Base-by-base conservation (phyloP, 2,329 filamentous ascomycete species). In the Ceratocystis eucalypticola region DNA sequence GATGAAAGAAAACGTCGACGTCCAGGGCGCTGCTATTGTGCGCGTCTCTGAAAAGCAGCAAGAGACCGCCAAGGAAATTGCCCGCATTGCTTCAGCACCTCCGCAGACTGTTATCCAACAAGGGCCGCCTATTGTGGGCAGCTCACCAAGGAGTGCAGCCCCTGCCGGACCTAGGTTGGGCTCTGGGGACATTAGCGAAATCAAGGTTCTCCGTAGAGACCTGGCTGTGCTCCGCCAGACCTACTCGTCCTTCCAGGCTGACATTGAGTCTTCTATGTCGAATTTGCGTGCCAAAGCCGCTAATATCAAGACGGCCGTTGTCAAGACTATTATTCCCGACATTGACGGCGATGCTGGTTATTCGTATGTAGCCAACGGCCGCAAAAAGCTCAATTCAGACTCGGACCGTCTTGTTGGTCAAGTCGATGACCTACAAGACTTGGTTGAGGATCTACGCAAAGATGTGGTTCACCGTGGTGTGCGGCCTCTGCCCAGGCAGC, bases 401-500 rank as follows among this genome's bases (percentile, higher is more conserved):
- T 96, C 91, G 0, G 93, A 97, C 75, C 87, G 86, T 69, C 86
- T 99, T 66, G 92, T 99, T 70, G 88, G 85, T 71, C 88, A 91
- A 73, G 94, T 99, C 10, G 94, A 99, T 73, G 93, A 97, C 73
- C 82, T 99, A n/a, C 94, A 97, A 76, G 94, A 99, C 75, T 80
- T 94, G 65, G 90, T 99, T 22, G 94, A 99, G 75, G 94, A 99
- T 74, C 82, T 99, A 55, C 91, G 94, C 69, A 97, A 99, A 78
- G 94, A 99, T 73, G 94, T 99, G 59, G 94, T 99, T 61, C 82
- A 86, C 67, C 89, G 94, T 68, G 94, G 94, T 67, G 94, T 99
- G 59, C 88, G 94, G 45, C 94, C 94, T 7, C 79, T 95, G 45
- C 92, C 93, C 5, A 85, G 92, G 68, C 92, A 96, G 77, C 84